Percentiles rank a stretch among this genome's conserved stretches.
Evolutionary conservation across 2,329 filamentous ascomycete genomes (phyloP).

Genomic region (Leptographium radiaticola): DNA sequence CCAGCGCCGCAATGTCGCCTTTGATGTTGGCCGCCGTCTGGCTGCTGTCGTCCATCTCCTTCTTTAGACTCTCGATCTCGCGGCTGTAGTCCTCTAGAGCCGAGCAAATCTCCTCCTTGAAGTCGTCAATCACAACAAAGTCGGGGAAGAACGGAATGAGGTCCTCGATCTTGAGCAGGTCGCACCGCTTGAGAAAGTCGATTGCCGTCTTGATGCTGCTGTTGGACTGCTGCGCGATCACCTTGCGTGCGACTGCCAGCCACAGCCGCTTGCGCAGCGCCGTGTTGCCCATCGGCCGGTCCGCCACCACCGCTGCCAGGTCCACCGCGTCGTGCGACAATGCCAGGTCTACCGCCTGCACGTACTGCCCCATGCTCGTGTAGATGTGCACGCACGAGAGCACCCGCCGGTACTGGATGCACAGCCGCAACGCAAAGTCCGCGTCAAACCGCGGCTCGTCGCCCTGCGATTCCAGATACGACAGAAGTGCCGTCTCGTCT

Average conservation of each 20-base stretch:
- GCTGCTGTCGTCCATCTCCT: conserved; percentile 91
- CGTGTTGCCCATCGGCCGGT: conserved; percentile 60
- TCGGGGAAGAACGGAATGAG: conserved; percentile 97
- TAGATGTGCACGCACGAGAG: conserved; percentile 96
- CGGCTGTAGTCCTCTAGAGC: conserved; percentile 88
- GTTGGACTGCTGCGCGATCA: conserved; percentile 67
- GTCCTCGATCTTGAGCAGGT: conserved; percentile 88
- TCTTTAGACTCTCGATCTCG: conserved; percentile 75
- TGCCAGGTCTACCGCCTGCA: conserved; percentile 84
- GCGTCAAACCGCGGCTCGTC: conserved; percentile 81
- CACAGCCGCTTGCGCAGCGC: conserved; percentile 84
- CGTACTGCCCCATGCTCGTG: conserved; percentile 88
- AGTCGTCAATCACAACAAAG: conserved; percentile 97
- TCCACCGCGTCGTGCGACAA: conserved; percentile 83
- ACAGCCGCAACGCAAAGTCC: conserved; percentile 89
- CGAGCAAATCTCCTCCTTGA: conserved; percentile 94
- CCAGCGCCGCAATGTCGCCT: conserved; percentile 71
- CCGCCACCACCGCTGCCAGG: conserved; percentile 77
- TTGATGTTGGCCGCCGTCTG: conserved; percentile 85
- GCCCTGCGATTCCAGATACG: conserved; percentile 83
- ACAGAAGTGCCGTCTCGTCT: conserved; percentile 74
- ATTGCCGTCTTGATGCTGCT: conserved; percentile 85
- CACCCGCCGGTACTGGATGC: conserved; percentile 86
- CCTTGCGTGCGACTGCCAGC: conserved; percentile 88
- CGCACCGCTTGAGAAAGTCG: conserved; percentile 82